Evolutionary conservation across 208 protist species (phyloP), one percentile per base, ranked within the genome.

Genomic region (Trypanosoma avium): DNA sequence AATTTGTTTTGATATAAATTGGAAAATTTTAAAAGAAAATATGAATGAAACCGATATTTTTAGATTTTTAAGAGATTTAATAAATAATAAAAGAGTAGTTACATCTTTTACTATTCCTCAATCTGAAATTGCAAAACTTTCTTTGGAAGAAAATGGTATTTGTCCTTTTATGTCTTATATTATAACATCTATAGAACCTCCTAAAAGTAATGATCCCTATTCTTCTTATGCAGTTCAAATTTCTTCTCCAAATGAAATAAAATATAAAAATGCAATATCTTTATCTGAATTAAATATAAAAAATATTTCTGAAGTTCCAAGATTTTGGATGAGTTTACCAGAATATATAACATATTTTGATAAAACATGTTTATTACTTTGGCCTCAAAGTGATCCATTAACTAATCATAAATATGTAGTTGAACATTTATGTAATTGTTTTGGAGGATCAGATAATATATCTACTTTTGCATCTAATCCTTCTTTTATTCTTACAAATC

Each of bases 281-380:
- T 33, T 65, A 32, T 48, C 52, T 7, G 13, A 71, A 26, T 76
- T 68, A 36, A 40, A 63, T 8, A 35, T 32, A 6, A 22, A 63
- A 42, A 0, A 62, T 47, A 13, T 70, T 21, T 62, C 72, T 47
- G 26, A 66, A n/a, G 75, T 88, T 75, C 60, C 69, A 30, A 57
- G 57, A 5, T 77, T 73, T 35, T 88, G 85, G 82, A 71, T 88
- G 53, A 66, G 67, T 24, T 73, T 92, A n/a, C 74, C 85, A 17
- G 49, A 92, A 63, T 88, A 73, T 62, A 49, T 76, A 26, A 79
- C 72, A 21, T 38, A 76, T 21, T 88, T 92, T 64, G 75, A 80
- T 10, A 52, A 55, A 43, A 56, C 49, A 0, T 82, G 74, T 49
- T 45, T 83, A 35, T 47, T 88, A 24, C 66, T 81, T 42, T 92